These are phyloP conservation scores for Pugionium cornutum DNA, from an alignment of 345 rosid species.

Conservation along the genomic window DNA sequence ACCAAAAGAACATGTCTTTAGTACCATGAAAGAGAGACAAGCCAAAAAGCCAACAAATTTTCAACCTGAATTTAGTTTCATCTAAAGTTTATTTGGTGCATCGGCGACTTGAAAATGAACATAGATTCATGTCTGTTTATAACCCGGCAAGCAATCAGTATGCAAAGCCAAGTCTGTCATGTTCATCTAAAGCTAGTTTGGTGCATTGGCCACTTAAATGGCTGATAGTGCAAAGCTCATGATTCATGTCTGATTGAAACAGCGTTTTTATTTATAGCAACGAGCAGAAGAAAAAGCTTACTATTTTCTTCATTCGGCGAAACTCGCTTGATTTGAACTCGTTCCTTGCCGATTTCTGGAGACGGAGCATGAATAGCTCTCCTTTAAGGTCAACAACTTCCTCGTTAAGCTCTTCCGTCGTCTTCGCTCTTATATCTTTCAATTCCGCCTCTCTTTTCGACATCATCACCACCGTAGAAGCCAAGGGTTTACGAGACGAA, in stretches of 20 bases:
- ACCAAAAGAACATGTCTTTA: constrained; percentile 22
- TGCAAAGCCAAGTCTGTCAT: no score
- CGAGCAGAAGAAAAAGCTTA: constrained; percentile 25
- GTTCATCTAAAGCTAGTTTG: no score
- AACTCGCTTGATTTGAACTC: constrained; percentile 95
- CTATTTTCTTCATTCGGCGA: constrained; percentile 83
- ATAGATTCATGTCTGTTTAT: no score
- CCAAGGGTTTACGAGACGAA: constrained; percentile 35
- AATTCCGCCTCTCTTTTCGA: constrained; percentile 76
- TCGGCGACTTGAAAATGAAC: neutral
- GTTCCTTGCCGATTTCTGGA: constrained; percentile 75
- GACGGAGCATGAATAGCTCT: constrained; percentile 92
- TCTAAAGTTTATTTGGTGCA: neutral
- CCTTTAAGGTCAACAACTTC: constrained; percentile 88
- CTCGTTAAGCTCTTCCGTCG: constrained; percentile 76
- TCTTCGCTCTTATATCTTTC: constrained; percentile 70
- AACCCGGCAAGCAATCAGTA: no score
- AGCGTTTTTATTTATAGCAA: neutral
- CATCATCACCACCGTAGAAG: constrained; percentile 68
- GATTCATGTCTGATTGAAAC: neutral
- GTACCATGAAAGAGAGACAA: neutral
- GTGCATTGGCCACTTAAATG: no score
- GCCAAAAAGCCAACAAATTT: neutral
- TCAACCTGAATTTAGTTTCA: neutral
- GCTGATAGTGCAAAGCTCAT: neutral